These are phyloP conservation scores for Backusella psychrophila DNA, from an alignment of 192 early-diverging fungal species.

Conservation along the genomic window DNA sequence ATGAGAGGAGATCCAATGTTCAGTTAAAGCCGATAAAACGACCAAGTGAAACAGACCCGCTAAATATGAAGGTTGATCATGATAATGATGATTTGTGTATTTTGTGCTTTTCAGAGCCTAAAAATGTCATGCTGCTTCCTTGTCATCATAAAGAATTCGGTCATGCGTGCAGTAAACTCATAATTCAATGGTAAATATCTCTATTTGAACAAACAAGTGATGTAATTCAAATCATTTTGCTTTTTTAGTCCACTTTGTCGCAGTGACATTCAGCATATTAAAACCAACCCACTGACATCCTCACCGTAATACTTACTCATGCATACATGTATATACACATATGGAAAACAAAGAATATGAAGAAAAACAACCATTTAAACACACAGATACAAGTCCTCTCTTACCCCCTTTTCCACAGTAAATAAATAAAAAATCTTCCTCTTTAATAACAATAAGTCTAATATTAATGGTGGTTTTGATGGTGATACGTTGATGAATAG, in stretches of 20 bases:
- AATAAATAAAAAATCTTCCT: not conserved
- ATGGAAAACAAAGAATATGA: not conserved
- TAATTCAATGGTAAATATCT: conserved; percentile 24
- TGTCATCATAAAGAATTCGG: conserved; percentile 50
- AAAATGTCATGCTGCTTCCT: conserved; percentile 38
- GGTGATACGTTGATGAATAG: not conserved
- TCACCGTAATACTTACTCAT: not conserved
- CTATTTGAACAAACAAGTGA: not conserved
- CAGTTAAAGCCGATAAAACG: conserved; percentile 12
- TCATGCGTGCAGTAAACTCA: conserved; percentile 36
- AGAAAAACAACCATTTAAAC: not conserved
- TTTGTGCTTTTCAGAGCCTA: conserved; percentile 49
- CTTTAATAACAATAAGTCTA: not conserved
- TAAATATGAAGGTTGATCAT: conserved; percentile 9
- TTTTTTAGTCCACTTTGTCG: not conserved
- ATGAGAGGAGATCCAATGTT: conserved; percentile 8
- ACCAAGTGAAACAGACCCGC: not conserved
- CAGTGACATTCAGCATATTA: not conserved
- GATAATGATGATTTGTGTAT: conserved; percentile 34
- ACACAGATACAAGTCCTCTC: not conserved
- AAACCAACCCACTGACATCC: not conserved
- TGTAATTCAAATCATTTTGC: not conserved
- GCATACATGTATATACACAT: not conserved
- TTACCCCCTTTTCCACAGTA: not conserved
- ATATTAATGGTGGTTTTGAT: not conserved